Evolutionary conservation across 192 early-diverging fungal genomes (phyloP), one percentile per base, ranked within the genome.

Genomic region (Chytriomyces sp.): DNA sequence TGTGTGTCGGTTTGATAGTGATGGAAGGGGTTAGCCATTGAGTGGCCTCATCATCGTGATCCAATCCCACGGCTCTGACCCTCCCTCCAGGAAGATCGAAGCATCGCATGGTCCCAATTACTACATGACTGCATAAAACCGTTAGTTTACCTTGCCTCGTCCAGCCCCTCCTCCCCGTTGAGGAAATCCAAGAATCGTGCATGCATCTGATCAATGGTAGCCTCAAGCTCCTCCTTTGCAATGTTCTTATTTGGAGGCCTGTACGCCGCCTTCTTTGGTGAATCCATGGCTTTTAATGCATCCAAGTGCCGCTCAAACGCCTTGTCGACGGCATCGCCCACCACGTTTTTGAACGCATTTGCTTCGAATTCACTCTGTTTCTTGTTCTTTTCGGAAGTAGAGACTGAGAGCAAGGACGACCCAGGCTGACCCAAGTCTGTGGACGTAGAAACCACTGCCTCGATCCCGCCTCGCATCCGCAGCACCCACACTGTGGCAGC

Each of bases 151-250:
- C 44, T 49, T 22, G 14, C 17, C 17, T 49, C 44, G 44, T 49
- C 22, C 44, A 49, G 14, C 28, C 68, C 56, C 26, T 64, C 39
- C 37, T 74, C 73, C 12, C 64, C 73, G 38, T 64, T 74, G 28
- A 74, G 39, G 59, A 57, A 74, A 33, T 74, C 73, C 19, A 74
- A 32, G 30, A 74, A 65, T 26, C 55, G n/a, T 8, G 63, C 63
- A 14, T 74, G 73, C 49, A 41, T 57, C 14, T 58, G 3, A 63
- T 74, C 73, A 58, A 74, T 74, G 17, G n/a, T 32, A 0, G 28
- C 17, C 39, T 74, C 63, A 26, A 74, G 30, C 10, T 70, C 68
- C 22, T 14, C 36, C 12, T 59, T 14, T 3, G 68, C 3, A 37
- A 70, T 59, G 2, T 70, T 33, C 26, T 57, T 37, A 12, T 31